Conservation (phyloP, 768 basidiomycete genomes). For the Cyclocybe cylindracea region DNA sequence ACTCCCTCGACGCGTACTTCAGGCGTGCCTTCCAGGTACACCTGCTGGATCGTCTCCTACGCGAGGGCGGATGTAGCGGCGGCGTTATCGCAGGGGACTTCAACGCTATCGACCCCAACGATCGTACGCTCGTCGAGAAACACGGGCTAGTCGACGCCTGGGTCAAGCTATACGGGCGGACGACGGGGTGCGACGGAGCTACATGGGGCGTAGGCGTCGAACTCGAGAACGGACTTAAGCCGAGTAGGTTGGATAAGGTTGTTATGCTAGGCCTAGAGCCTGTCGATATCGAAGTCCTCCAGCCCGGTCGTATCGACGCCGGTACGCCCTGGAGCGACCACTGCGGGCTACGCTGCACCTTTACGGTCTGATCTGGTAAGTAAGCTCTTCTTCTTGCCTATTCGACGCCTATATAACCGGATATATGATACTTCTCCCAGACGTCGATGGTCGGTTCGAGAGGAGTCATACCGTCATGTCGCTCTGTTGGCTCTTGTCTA, state of each 20-base stretch:
- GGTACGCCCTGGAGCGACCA: constrained; percentile 7
- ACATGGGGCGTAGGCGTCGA: constrained; percentile 39
- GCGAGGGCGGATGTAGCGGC: constrained; percentile 39
- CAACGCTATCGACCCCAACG: constrained; percentile 40
- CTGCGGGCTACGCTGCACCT: background rate
- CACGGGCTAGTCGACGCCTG: constrained; percentile 43
- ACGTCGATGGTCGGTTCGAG: background rate
- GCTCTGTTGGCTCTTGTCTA: too few relatives aligned
- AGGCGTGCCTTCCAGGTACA: constrained; percentile 30
- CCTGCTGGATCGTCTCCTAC: constrained; percentile 36
- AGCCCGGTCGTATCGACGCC: constrained; percentile 22
- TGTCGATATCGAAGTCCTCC: constrained; percentile 33
- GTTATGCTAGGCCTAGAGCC: constrained; percentile 34
- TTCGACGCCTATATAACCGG: constrained; percentile 5
- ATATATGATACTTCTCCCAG: background rate
- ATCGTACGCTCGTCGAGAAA: constrained; percentile 35
- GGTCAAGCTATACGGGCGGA: constrained; percentile 35
- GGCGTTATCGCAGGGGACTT: constrained; percentile 51
- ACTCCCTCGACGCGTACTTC: constrained; percentile 30
- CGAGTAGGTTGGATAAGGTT: constrained; percentile 43
- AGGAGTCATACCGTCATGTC: background rate
- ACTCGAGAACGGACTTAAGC: constrained; percentile 25
- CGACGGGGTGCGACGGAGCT: constrained; percentile 27
- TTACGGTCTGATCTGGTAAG: background rate
- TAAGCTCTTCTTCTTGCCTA: constrained; percentile 3